phyloP scores from a whole-genome alignment of 2,329 filamentous ascomycete species.

The Nakataea oryzae region DNA sequence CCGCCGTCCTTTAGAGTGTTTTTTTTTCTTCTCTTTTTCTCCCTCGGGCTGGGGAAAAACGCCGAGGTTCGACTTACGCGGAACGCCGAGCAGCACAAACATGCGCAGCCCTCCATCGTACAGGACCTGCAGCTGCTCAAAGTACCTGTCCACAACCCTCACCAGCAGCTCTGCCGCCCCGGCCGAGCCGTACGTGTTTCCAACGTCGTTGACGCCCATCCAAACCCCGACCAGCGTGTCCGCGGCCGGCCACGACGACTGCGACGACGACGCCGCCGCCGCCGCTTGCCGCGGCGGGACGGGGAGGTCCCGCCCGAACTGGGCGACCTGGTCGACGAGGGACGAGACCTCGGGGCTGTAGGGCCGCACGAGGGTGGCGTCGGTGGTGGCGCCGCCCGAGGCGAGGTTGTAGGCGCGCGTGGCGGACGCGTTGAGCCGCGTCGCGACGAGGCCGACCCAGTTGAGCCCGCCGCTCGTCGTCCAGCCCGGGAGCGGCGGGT shows the following conservation, averaged over 20 bases:
- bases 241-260: conserved; percentile 28
- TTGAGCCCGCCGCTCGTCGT: conserved; percentile 35
- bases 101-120: conserved; percentile 44
- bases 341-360: conserved; percentile 35
- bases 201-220: conserved; percentile 45
- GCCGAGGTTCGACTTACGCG: conserved; percentile 18
- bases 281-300: no score
- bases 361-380: conserved; percentile 35
- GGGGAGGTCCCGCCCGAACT: conserved; percentile 25
- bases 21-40: no score
- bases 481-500: conserved; percentile 41
- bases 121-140: conserved; percentile 29
- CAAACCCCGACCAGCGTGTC: conserved; percentile 38
- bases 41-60: no score
- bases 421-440: conserved; percentile 27
- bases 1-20: no score
- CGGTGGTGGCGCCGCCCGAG: conserved; percentile 37
- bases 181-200: conserved; percentile 27
- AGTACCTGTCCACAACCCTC: conserved; percentile 31
- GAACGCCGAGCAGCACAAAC: conserved; percentile 49
- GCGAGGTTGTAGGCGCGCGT: conserved; percentile 39
- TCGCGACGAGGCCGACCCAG: conserved; percentile 33
- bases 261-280: conserved; percentile 16
- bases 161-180: conserved; percentile 27
- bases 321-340: conserved; percentile 39